Conservation (phyloP, 2,329 filamentous ascomycete species). For the Clonostachys chloroleuca region DNA sequence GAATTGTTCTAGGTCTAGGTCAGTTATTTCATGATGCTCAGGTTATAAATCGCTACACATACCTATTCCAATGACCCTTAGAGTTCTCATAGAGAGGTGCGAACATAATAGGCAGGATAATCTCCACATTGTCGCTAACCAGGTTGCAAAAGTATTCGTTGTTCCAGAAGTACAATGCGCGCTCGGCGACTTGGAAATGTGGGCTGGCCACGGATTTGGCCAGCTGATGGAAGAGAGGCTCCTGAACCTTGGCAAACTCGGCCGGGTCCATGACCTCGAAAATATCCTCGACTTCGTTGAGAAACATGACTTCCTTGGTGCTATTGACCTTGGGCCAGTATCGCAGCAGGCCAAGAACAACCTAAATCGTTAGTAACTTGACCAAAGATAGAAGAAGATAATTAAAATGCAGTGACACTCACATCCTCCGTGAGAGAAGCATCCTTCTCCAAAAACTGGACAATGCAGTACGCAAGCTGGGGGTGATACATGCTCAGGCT, state of each 20-base stretch:
- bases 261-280: conserved; percentile 99
- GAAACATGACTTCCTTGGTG: conserved; percentile 99
- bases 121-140: conserved; percentile 97
- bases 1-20: conserved; percentile 72
- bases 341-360: conserved; percentile 87
- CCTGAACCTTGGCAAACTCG: conserved; percentile 97
- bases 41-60: conserved; percentile 12
- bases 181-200: conserved; percentile 97
- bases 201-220: conserved; percentile 97
- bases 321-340: conserved; percentile 99
- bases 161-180: conserved; percentile 99
- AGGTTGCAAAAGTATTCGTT: conserved; percentile 99
- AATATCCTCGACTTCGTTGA: conserved; percentile 98
- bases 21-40: conserved; percentile 5
- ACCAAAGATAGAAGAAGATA: neutral
- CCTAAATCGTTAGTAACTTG: conserved; percentile 41
- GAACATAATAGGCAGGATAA: conserved; percentile 99
- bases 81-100: conserved; percentile 97
- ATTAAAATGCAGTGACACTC: conserved; percentile 17
- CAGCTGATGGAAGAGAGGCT: conserved; percentile 93
- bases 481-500: conserved; percentile 99
- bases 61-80: conserved; percentile 99
- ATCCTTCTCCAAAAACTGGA: conserved; percentile 98
- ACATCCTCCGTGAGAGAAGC: conserved; percentile 95
- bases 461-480: conserved; percentile 96